A percentile compares a stretch with the other conserved stretches of the same genome.
Conservation (phyloP, 1,284 basidiomycete genomes). For the Anthracocystis walkeri region DNA sequence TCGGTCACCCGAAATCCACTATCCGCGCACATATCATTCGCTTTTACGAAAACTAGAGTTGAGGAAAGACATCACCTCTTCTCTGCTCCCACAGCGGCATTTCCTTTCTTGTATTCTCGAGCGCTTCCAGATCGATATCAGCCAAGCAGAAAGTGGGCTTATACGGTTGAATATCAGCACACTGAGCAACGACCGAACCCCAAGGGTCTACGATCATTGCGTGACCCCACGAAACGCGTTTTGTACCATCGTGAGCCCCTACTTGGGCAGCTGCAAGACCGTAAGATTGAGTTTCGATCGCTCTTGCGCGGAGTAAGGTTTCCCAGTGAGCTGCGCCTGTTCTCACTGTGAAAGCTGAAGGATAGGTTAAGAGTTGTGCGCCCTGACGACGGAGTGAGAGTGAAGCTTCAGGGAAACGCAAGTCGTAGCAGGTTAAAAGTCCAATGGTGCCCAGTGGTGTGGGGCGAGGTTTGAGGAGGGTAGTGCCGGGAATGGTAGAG, state of each 20-base stretch:
- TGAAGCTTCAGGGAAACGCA: slow-evolving; percentile 73
- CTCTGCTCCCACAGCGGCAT: slow-evolving; percentile 68
- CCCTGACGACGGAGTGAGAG: slow-evolving; percentile 71
- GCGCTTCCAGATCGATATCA: slow-evolving; percentile 58
- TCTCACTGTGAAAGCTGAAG: slow-evolving; percentile 72
- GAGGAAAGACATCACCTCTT: slow-evolving; percentile 61
- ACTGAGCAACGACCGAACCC: slow-evolving; percentile 66
- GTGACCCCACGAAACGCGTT: slow-evolving; percentile 66
- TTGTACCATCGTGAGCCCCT: slow-evolving; percentile 65
- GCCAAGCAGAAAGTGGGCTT: slow-evolving; percentile 63
- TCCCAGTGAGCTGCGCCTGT: slow-evolving; percentile 70
- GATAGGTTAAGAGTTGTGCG: slow-evolving; percentile 72
- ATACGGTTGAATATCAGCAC: slow-evolving; percentile 64
- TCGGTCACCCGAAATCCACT: not conserved
- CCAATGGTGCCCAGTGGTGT: slow-evolving; percentile 69
- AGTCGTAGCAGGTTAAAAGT: slow-evolving; percentile 74
- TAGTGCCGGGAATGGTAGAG: slow-evolving; percentile 70
- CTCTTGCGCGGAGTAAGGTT: slow-evolving; percentile 67
- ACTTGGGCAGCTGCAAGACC: slow-evolving; percentile 70
- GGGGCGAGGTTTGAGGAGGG: slow-evolving; percentile 66
- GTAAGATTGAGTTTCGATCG: slow-evolving; percentile 71
- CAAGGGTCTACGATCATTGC: slow-evolving; percentile 69
- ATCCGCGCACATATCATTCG: not conserved
- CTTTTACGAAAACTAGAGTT: slow-evolving; percentile 19
- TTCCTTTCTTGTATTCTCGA: slow-evolving; percentile 55